These are phyloP conservation scores for Phytophthora hybrid DNA, from an alignment of 352 stramenopile genomes.

Conservation along the genomic window DNA sequence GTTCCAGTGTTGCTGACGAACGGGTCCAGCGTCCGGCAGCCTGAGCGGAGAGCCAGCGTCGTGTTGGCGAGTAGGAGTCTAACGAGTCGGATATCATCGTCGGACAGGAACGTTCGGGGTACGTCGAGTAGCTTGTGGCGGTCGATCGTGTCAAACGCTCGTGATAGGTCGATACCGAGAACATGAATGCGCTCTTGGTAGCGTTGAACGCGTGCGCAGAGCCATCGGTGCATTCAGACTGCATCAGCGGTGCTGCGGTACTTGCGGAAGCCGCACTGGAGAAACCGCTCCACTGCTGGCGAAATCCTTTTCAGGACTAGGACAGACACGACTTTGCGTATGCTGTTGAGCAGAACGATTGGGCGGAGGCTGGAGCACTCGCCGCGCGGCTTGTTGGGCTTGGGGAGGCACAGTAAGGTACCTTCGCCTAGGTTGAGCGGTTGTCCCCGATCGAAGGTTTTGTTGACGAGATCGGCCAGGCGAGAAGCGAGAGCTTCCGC, in stretches of 20 bases:
- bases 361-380: slow-evolving; percentile 1
- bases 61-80: slow-evolving; percentile 3
- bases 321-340: not conserved
- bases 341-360: slow-evolving; percentile 10
- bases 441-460: no score
- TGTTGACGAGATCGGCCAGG: no score
- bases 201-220: not conserved
- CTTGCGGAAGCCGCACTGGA: not conserved
- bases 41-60: not conserved
- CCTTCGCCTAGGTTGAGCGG: no score
- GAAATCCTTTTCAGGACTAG: no score
- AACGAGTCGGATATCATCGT: slow-evolving; percentile 12
- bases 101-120: not conserved
- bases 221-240: slow-evolving; percentile 6
- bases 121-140: slow-evolving; percentile 2
- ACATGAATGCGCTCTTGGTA: not conserved
- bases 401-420: no score
- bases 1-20: not conserved
- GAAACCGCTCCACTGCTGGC: not conserved
- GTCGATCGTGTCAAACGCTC: slow-evolving; percentile 9
- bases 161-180: slow-evolving; percentile 12
- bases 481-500: no score
- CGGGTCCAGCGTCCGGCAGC: not conserved
- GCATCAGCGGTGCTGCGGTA: slow-evolving; percentile 10
- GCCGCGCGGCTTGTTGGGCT: not conserved